phyloP scores from a whole-genome alignment of 768 basidiomycete species.

The Trametes coccinea region DNA sequence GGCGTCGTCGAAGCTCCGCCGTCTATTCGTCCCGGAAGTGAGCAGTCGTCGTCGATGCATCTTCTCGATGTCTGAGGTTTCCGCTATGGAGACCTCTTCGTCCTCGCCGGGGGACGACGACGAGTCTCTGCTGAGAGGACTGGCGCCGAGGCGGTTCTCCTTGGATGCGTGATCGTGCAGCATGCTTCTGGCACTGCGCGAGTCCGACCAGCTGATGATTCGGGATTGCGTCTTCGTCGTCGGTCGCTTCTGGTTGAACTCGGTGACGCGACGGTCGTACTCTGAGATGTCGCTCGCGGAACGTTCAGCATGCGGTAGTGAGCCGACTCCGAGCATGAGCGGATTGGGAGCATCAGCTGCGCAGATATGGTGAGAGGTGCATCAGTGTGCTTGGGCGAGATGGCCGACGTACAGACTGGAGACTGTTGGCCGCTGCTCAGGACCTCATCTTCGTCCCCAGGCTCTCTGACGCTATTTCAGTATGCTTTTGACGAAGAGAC shows the following conservation, averaged over 20 bases:
- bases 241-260: constrained; percentile 46
- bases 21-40: constrained; percentile 30
- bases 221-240: constrained; percentile 41
- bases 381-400: background rate
- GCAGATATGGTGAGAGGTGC: background rate
- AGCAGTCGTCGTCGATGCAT: constrained; percentile 11
- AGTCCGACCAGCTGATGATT: constrained; percentile 58
- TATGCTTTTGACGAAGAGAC: background rate
- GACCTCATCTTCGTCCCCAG: constrained; percentile 62
- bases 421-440: constrained; percentile 79
- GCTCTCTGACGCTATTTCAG: constrained; percentile 9
- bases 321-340: constrained; percentile 24
- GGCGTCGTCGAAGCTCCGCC: constrained; percentile 69
- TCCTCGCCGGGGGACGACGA: constrained; percentile 7
- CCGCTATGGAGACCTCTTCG: constrained; percentile 1
- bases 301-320: constrained; percentile 22
- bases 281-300: constrained; percentile 33
- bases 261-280: constrained; percentile 35
- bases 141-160: constrained; percentile 13
- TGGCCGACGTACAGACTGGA: constrained; percentile 53
- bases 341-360: constrained; percentile 26
- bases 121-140: constrained; percentile 12
- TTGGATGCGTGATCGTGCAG: constrained; percentile 25
- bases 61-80: constrained; percentile 6
- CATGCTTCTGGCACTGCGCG: constrained; percentile 43